Evolutionary conservation across 495 filamentous ascomycete genomes (phyloP).

Genomic region (Staphylotrichum tortipilum): DNA sequence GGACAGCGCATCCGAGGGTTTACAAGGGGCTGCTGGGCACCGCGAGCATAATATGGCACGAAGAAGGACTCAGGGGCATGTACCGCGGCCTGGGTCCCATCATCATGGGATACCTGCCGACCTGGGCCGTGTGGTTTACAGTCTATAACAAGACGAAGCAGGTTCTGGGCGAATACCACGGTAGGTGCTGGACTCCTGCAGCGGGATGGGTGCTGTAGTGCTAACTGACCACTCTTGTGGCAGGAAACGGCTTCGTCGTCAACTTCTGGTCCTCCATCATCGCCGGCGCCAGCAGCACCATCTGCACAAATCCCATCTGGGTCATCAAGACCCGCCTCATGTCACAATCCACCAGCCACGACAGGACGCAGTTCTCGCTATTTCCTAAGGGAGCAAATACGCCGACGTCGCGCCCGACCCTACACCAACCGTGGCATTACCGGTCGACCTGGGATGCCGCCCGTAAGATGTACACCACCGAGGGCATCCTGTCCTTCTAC

Average conservation of each 20-base stretch:
- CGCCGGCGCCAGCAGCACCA: conserved; percentile 83
- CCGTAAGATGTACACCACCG: conserved; percentile 84
- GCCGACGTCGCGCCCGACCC: conserved; percentile 41
- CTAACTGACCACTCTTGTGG: conserved; percentile 1
- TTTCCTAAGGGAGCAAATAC: conserved; percentile 38
- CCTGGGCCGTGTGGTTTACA: conserved; percentile 96
- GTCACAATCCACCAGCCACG: conserved; percentile 57
- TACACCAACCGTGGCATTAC: conserved; percentile 77
- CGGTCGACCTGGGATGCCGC: conserved; percentile 77
- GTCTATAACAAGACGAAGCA: conserved; percentile 85
- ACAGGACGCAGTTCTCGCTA: conserved; percentile 30
- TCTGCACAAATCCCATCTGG: conserved; percentile 99
- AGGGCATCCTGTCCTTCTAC: conserved; percentile 88
- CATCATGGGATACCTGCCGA: conserved; percentile 89
- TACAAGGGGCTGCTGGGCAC: conserved; percentile 86
- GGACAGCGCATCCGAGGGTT: conserved; percentile 41
- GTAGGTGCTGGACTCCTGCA: conserved; percentile 37
- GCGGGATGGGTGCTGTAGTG: not conserved
- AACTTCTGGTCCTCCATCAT: conserved; percentile 72
- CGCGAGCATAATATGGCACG: conserved; percentile 68
- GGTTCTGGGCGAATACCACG: conserved; percentile 55
- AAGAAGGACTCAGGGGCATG: conserved; percentile 84
- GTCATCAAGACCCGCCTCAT: conserved; percentile 97
- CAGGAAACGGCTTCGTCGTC: conserved; percentile 36
- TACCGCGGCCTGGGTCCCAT: conserved; percentile 92